Percentiles rank a stretch among this genome's conserved stretches.
Conservation (phyloP, 306 rosid species). For the Alnus rubra region DNA sequence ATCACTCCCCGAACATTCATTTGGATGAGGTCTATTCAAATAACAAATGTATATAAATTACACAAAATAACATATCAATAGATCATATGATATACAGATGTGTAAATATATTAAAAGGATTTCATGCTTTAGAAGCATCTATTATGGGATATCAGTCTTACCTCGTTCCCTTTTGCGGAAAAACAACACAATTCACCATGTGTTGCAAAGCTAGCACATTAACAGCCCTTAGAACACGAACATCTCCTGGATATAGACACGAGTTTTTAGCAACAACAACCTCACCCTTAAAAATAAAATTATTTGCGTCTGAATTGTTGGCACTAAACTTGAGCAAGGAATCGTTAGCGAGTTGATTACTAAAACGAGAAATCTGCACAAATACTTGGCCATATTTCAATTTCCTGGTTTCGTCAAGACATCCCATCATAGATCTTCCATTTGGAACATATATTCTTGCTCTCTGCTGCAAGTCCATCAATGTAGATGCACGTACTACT, state of each 20-base stretch:
- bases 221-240: conserved; percentile 39
- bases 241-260: conserved; percentile 45
- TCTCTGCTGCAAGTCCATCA: conserved; percentile 21
- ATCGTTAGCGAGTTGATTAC: background rate
- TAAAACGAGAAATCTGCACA: conserved; percentile 27
- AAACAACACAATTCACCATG: conserved; percentile 49
- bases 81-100: no score
- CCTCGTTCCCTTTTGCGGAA: conserved; percentile 49
- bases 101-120: background rate
- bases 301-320: background rate
- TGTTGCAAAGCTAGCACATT: conserved; percentile 41
- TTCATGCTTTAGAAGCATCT: background rate
- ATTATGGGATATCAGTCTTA: background rate
- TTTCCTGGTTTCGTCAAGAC: conserved; percentile 44
- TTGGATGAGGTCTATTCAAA: conserved; percentile 20
- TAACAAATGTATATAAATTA: background rate
- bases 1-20: conserved; percentile 53
- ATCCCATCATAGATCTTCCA: conserved; percentile 52
- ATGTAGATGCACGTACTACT: conserved; percentile 32
- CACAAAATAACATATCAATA: background rate
- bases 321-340: conserved; percentile 1
- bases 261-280: conserved; percentile 50
- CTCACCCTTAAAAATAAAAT: conserved; percentile 16
- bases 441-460: conserved; percentile 31
- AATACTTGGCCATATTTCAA: conserved; percentile 47